Evolutionary conservation across 1,284 basidiomycete species (phyloP).

Genomic region (Ganoderma lingzhi): DNA sequence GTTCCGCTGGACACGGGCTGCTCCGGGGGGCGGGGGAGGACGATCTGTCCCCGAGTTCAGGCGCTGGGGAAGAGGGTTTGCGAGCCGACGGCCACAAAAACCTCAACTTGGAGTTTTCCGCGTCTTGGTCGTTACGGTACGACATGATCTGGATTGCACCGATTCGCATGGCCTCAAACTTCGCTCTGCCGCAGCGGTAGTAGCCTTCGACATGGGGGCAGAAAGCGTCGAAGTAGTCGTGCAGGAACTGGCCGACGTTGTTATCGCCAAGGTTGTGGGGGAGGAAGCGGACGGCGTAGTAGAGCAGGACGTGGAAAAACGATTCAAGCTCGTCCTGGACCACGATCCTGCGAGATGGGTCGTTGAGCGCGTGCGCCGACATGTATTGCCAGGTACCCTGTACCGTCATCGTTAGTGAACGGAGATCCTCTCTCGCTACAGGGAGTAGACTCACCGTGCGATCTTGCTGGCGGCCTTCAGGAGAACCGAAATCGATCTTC

Average conservation of each 20-base stretch:
- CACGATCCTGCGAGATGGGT: neutral
- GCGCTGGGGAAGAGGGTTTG: neutral
- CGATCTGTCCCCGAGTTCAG: neutral
- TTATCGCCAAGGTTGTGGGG: neutral
- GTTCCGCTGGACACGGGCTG: neutral
- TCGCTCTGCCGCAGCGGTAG: neutral
- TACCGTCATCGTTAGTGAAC: too few species aligned
- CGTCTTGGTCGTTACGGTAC: too few species aligned
- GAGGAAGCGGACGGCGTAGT: slow-evolving; percentile 12
- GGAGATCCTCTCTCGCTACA: too few species aligned
- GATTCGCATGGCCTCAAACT: neutral
- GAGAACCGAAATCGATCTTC: too few species aligned
- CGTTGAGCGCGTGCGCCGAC: neutral
- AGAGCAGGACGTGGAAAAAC: slow-evolving; percentile 7
- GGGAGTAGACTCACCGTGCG: neutral
- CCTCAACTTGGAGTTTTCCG: neutral
- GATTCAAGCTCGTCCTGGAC: slow-evolving; percentile 9
- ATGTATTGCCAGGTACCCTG: slow-evolving; percentile 13
- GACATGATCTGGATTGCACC: too few species aligned
- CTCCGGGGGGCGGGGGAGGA: neutral
- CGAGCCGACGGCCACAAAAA: neutral
- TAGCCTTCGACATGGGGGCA: neutral
- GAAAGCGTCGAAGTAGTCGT: slow-evolving; percentile 10
- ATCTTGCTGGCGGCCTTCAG: too few species aligned
- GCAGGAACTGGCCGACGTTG: neutral